Conservation (phyloP, 768 basidiomycete genomes). For the Boletus insuetus region DNA sequence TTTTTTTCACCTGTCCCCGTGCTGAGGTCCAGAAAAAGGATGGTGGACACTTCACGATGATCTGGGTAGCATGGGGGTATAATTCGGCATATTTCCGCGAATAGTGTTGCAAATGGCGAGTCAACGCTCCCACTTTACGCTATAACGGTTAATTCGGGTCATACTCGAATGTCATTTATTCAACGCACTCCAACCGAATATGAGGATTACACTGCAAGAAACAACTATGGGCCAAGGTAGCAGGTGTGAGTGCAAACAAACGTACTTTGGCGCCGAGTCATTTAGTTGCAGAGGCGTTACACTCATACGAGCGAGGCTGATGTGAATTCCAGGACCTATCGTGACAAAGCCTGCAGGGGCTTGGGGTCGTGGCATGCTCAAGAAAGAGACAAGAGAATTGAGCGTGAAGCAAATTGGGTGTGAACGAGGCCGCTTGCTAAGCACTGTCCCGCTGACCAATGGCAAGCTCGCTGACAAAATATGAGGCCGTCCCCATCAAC, state of each 20-base stretch:
- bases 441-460: too few relatives aligned
- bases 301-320: background rate
- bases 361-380: background rate
- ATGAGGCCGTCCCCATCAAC: too few relatives aligned
- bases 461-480: too few relatives aligned
- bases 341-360: conserved; percentile 1
- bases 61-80: conserved; percentile 28
- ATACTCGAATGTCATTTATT: background rate
- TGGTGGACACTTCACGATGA: conserved; percentile 22
- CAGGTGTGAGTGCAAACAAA: background rate
- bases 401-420: too few relatives aligned
- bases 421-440: too few relatives aligned
- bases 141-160: background rate
- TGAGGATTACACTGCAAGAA: conserved; percentile 24
- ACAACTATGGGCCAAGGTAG: background rate
- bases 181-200: conserved; percentile 30
- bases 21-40: conserved; percentile 19
- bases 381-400: background rate
- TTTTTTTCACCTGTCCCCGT: conserved; percentile 12
- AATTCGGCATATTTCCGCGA: conserved; percentile 23
- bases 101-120: conserved; percentile 26
- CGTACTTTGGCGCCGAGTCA: conserved; percentile 22
- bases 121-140: conserved; percentile 24
- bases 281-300: background rate
- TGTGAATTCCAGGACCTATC: background rate